These are phyloP conservation scores for Coemansia sp. DNA, from an alignment of 192 early-diverging fungal genomes.

Conservation along the genomic window DNA sequence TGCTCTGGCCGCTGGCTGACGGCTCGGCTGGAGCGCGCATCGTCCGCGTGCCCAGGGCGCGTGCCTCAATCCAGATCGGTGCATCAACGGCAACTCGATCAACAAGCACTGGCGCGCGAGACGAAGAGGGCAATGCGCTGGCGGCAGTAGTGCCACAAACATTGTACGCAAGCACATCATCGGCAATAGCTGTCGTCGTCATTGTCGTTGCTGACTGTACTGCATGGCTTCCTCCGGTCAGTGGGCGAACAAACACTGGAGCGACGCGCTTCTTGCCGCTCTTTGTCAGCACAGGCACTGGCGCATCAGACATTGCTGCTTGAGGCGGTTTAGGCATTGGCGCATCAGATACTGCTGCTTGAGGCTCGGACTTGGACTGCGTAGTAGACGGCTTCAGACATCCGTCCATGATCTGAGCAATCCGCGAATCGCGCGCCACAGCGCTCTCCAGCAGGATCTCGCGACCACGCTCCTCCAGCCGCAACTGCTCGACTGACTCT, in stretches of 20 bases:
- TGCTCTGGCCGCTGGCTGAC: no score
- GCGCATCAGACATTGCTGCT: no score
- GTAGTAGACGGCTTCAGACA: background rate
- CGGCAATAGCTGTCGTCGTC: background rate
- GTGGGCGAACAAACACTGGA: conserved; percentile 63
- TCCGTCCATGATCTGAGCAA: conserved; percentile 16
- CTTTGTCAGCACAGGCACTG: conserved; percentile 60
- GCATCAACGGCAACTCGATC: conserved; percentile 17
- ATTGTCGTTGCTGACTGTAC: background rate
- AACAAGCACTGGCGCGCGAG: background rate
- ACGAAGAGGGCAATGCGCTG: background rate
- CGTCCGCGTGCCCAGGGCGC: conserved; percentile 26
- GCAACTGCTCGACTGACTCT: conserved; percentile 68
- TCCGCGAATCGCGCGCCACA: conserved; percentile 26
- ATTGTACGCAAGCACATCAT: no score
- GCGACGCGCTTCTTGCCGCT: conserved; percentile 87
- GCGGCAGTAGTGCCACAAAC: no score
- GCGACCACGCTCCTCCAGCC: conserved; percentile 70
- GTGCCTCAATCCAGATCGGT: conserved; percentile 44
- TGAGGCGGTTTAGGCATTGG: no score
- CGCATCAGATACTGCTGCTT: no score
- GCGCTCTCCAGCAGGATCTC: conserved; percentile 18
- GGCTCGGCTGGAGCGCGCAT: background rate
- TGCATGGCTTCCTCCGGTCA: conserved; percentile 6
- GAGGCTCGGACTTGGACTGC: background rate